Base-by-base conservation (phyloP, 129 eudicot species). In the Chrysanthemum seticuspe region DNA sequence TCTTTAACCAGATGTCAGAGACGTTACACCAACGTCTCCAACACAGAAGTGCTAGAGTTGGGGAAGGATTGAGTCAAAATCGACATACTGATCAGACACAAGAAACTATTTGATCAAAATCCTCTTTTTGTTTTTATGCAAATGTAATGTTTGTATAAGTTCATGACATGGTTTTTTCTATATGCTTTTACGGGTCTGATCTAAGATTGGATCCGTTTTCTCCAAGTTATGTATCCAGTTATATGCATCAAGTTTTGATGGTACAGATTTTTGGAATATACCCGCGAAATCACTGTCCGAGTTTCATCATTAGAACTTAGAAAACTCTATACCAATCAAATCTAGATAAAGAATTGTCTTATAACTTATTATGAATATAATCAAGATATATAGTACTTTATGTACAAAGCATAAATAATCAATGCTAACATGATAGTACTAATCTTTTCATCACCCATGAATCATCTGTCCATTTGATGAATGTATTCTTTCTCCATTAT, bases 11-110 rank as follows among this genome's bases (percentile, higher is more conserved):
- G 82, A 78, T 93, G 87, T 87, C 98, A 0, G 98, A 89, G 73
- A 87, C 71, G 13, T 76, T 93, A 48, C 96, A 93, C 78, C 91
- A 89, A 68, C 88, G 98, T 6, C 85, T 93, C 5, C 96, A 89
- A 75, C 92, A 93, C 67, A 77, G 98, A 76, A 93, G 98, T 49
- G 83, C 98, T 6, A 82, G 96, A 56, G 88, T 85, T 29, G 78
- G 90, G 73, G 88, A 89, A 82, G 90, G 83, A 36, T 68, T 75
- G 44, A 80, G 80, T 64, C 87, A 75, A 74, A 87, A 63, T 68
- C 78, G 89, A 56, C 72, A 78, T 68, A 78, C 80, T 21, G 80
- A 74, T 55, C 95, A 75, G 52, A 75, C 81, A 68, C 91, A 82
- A 76, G 94, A 78, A 64, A 74, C 84, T 11, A 76, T 83, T 57